Conservation (phyloP, 75 land plant species). For the Cunninghamia lanceolata region DNA sequence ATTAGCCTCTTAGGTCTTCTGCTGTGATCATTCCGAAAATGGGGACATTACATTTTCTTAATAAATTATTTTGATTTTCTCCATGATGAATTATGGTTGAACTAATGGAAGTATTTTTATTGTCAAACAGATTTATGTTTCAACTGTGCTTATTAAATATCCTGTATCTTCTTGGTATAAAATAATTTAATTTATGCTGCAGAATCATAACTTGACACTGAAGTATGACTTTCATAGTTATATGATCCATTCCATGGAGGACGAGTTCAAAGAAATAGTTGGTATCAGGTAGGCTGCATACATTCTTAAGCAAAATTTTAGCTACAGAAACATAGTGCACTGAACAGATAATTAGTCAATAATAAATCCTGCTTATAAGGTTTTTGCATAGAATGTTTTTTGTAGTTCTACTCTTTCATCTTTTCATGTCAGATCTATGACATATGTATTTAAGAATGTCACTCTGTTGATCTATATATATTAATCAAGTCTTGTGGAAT, state of each 20-base stretch:
- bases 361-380: not conserved
- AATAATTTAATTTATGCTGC: constrained; percentile 18
- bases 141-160: not conserved
- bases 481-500: constrained; percentile 6
- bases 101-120: not conserved
- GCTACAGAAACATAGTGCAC: not conserved
- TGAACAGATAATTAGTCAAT: not conserved
- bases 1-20: too few species aligned
- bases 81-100: not conserved
- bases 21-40: too few species aligned
- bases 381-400: not conserved
- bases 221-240: constrained; percentile 95
- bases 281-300: constrained; percentile 65
- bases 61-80: not conserved
- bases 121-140: not conserved
- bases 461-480: not conserved
- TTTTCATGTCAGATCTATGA: not conserved
- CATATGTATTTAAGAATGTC: not conserved
- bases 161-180: not conserved
- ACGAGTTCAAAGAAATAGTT: constrained; percentile 80
- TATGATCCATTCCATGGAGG: constrained; percentile 94
- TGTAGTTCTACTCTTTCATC: not conserved
- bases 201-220: constrained; percentile 77
- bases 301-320: not conserved
- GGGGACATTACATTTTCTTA: too few species aligned